Base-by-base conservation (phyloP, 2,329 filamentous ascomycete species). In the Teratosphaeria viscida region DNA sequence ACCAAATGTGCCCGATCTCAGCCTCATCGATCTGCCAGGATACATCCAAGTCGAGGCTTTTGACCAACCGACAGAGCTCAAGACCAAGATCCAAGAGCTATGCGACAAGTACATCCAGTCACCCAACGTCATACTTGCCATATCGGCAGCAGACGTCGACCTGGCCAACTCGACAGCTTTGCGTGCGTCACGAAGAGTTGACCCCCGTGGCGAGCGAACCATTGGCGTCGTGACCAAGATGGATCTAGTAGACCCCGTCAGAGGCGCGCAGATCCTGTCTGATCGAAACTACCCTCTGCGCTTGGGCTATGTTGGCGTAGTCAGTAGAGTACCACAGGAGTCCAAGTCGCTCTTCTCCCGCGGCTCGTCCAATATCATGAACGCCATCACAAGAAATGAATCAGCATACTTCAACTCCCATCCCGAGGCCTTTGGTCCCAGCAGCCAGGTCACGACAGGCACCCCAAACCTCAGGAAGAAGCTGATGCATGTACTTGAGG, bases 181-280 rank as follows among this genome's bases (percentile, higher is more conserved):
- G 27, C 82, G 92, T 66, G 91, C 94, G 19, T 96, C 92, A 66
- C 84, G 94, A 63, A 84, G 92, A 66, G 92, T 97, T 32, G 94
- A 99, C 69, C 94, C 94, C 1, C 82, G 94, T 62, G 94, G 94
- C 58, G 94, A 99, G 76, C 83, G 94, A 63, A 99, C 94, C 0
- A 99, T 99, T 70, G 94, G 94, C 53, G 94, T 99, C n/a, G 87
- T 99, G 52, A 99, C 94, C 2, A 99, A 99, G 77, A 96, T 99
- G 92, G 94, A 99, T 69, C 81, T 99, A 26, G 92, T 99, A 7
- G 92, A 97, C 66, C 82, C 94, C 2, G 78, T 80, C 7, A 85
- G 92, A 60, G 94, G 92, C 34, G 82, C 84, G 14, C 81, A 84
- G 39, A 90, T 99, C 35, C 79, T 99, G 23, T 86, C 81, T 29